Base-by-base conservation (phyloP, 1,284 basidiomycete species). In the Sanghuangporus weigelae region DNA sequence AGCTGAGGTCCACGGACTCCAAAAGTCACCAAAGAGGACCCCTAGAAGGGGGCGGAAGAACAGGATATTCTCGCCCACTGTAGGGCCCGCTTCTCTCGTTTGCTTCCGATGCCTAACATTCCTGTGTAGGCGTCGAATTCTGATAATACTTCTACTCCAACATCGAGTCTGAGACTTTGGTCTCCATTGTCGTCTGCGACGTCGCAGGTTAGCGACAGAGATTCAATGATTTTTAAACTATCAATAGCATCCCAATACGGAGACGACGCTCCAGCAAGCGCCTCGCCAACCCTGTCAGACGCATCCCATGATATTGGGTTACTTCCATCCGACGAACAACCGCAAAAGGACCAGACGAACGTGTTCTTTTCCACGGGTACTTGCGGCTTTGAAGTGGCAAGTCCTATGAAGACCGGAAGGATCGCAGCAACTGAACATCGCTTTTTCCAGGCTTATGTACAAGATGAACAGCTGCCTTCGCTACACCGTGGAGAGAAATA, bases 51-150 rank as follows among this genome's bases (percentile, higher is more conserved):
- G 40, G 2, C 49, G 35, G 53, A 55, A 40, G 21, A 16, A 57
- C 7, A 55, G 53, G 42, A 23, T 42, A 31, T 46, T 61, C 44
- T 62, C 60, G n/a, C 53, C 60, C 23, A 35, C 31, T 19, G 60
- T 62, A 36, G 46, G 60, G 55, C 53, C 19, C 19, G n/a, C 35
- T 35, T 38, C 21, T 56, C 4, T 19, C 21, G 39, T 48, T 31
- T 56, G 23, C 10, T 53, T 53, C 19, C 23, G 35, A 31, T 42
- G 23, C 21, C 39, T 57, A 38, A 57, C 12, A 38, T 19, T 8
- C 40, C 35, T 10, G 21, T 57, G 36, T 35, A 54, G 31, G 53
- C 21, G 2, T 16, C 16, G 14, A n/a, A 36, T 19, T 14, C 44
- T 4, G 36, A 54, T n/a, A 36, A 53, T 26, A 14, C 21, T 35